phyloP scores from a whole-genome alignment of 1,139 yeast species.

The Pneumocystis oryctolagi region DNA sequence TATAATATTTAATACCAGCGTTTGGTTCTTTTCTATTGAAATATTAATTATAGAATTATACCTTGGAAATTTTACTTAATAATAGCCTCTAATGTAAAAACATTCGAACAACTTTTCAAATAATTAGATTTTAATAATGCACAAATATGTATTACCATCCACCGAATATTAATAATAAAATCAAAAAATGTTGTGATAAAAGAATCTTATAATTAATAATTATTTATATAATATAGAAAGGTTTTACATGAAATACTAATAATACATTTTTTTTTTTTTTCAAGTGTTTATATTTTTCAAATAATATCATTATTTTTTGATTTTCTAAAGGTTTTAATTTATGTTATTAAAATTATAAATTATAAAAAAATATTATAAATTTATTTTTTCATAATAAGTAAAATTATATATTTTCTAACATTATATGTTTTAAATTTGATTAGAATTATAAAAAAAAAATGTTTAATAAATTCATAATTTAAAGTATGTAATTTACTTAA shows the following conservation, averaged over 20 bases:
- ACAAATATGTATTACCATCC: constrained; percentile 28
- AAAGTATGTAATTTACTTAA: not conserved
- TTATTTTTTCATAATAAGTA: not conserved
- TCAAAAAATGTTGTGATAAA: constrained; percentile 15
- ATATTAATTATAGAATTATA: not conserved
- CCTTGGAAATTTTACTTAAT: constrained; percentile 19
- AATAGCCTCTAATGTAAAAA: constrained; percentile 44
- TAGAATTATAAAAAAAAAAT: not conserved
- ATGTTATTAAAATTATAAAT: not conserved
- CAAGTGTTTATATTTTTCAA: not conserved
- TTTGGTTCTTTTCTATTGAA: constrained; percentile 22
- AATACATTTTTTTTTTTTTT: not conserved
- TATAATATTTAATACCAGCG: constrained; percentile 27
- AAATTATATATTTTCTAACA: not conserved
- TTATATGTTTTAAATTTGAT: not conserved
- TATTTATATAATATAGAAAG: not conserved
- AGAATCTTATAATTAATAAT: not conserved
- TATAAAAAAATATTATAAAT: not conserved
- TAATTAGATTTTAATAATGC: not conserved
- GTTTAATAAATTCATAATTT: not conserved
- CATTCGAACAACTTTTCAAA: constrained; percentile 44
- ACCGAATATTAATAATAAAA: constrained; percentile 39
- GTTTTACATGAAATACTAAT: not conserved
- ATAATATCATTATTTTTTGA: not conserved
- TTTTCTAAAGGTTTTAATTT: not conserved